Evolutionary conservation across 805 yeast species (phyloP), one percentile per base, ranked within the genome.

Genomic region (Blastobotrys terrestris): DNA sequence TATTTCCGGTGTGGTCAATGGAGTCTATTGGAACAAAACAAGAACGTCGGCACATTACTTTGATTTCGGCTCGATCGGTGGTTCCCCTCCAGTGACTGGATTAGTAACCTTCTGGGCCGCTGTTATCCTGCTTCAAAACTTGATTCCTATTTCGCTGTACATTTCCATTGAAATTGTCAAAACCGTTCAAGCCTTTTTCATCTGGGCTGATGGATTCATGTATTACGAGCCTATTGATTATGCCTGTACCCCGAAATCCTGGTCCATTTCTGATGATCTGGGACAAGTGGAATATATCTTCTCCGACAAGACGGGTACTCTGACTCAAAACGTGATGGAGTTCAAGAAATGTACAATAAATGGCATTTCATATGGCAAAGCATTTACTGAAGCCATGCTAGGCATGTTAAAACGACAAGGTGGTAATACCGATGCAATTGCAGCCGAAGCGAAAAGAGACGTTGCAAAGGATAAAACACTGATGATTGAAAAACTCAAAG

Each of bases 271-370:
- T 3, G 95, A 86, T 68, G 95, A 86, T 66, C 74, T 86, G 57
- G 95, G 95, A 16, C 95, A 86, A 65, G 83, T 86, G 55, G 94
- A 86, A 66, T 86, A 84, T 64, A 77, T 86, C 43, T 86, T 86
- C 67, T 82, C 89, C 65, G 95, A 86, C 71, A 86, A 86, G 67
- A 86, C 95, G 0, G 95, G 95, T 39, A 86, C 95, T 0, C 72
- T 86, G 61, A 86, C 95, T 4, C 92, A 86, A 67, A 86, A 86
- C 62, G 80, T 84, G 21, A 86, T 86, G 95, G 89, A 85, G 63
- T 87, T 85, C 70, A 80, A 81, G 55, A 86, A 86, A 63, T 84
- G 90, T 65, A 78, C 89, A 3, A 76, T 87, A 54, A 79, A 77
- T 51, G 86, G 88, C 22, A 76, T 76, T 41, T 66, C 84, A 0